Conservation (phyloP, 73 alveolate species). For the Paramecium sonneborni region DNA sequence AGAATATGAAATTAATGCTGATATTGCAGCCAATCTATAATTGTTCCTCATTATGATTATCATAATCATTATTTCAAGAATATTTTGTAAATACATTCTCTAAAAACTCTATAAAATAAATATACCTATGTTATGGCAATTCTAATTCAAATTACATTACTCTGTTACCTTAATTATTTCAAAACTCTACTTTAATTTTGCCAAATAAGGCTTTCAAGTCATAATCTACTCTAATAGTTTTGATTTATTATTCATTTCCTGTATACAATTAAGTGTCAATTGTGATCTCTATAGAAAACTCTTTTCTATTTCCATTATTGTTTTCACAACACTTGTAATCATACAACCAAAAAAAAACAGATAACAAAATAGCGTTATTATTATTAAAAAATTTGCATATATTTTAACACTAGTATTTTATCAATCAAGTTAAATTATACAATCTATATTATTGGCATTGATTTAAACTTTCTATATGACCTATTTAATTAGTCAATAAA, state of each 20-base stretch:
- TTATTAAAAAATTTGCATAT: background rate
- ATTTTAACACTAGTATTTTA: background rate
- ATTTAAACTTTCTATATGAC: background rate
- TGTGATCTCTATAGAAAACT: background rate
- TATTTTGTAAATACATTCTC: background rate
- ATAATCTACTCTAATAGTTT: background rate
- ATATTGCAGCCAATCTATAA: background rate
- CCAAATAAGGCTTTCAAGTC: background rate
- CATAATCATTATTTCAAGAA: background rate
- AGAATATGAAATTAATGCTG: background rate
- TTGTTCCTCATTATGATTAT: background rate
- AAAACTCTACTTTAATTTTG: background rate
- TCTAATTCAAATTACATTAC: background rate
- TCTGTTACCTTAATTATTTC: background rate
- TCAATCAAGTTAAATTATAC: background rate
- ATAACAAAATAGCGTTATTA: background rate
- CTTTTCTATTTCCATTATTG: background rate
- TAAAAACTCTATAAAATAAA: background rate
- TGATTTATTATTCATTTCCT: background rate
- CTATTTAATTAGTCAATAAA: background rate
- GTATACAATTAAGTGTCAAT: background rate
- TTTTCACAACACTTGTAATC: background rate
- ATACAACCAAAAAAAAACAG: background rate
- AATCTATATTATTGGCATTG: background rate
- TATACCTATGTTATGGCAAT: background rate